Base-by-base conservation (phyloP, 257 asterid genomes). In the Capsicum baccatum region DNA sequence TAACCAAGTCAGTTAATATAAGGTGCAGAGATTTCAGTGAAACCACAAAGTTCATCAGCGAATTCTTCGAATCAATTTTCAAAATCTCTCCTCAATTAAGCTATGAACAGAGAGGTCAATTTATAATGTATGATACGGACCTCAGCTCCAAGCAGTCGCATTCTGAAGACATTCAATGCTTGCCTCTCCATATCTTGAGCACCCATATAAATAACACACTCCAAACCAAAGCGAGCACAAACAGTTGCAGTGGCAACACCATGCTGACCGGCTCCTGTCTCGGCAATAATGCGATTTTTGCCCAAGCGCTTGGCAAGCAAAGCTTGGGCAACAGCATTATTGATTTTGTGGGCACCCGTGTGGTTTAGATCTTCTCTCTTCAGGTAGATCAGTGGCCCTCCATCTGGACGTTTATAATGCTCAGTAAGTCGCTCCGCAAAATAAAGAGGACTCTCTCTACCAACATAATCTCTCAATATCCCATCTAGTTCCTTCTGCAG, bases 121-220 rank as follows among this genome's bases (percentile, higher is more conserved):
- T 83, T 69, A 82, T 80, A 26, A 60, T 21, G 16, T 15, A 78
- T 52, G 84, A 85, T 79, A 88, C 85, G 88, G 19, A 96, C 99
- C 99, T 94, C 98, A 83, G 98, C 98, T 84, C 99, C 98, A 86
- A 96, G 98, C 79, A 94, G 93, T 17, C 91, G 88, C 99, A 96
- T 96, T 85, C 97, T 90, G 92, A 92, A 94, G 84, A 96, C 99
- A 84, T 96, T 94, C 44, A 96, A 96, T 6, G 98, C 87, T 82
- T 96, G 99, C 59, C 98, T 92, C 93, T 96, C 98, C 99, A 96
- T 96, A 86, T 96, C 99, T 85, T 94, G 98, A 83, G 98, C 98
- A 84, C 98, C 99, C 98, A 94, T 96, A 89, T 94, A 96, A 80
- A 94, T 88, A 62, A 94, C 63, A 80, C 99, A 94, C 35, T 91